Evolutionary conservation across 176 grass and related monocot species (phyloP).

Genomic region (Oryza glaberrima): DNA sequence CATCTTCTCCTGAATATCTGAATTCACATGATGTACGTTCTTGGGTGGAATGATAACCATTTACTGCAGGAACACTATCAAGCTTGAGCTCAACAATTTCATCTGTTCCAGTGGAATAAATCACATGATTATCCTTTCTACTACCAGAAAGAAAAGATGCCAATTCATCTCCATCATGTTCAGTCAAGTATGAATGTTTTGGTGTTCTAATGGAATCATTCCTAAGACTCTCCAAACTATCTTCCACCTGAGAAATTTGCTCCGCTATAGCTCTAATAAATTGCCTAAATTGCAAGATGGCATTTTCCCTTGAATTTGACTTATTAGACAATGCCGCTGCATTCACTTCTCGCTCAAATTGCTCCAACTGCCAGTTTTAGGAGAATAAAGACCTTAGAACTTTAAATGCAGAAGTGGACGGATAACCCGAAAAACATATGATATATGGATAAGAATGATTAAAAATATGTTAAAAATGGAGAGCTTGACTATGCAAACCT

Average conservation of each 20-base stretch:
- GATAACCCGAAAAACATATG: neutral
- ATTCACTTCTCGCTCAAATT: conserved; percentile 87
- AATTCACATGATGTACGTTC: conserved; percentile 38
- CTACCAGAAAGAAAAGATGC: conserved; percentile 77
- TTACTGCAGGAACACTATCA: conserved; percentile 44
- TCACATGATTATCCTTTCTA: conserved; percentile 25
- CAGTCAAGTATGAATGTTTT: conserved; percentile 58
- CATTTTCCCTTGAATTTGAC: conserved; percentile 87
- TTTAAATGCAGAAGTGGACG: neutral
- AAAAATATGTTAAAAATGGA: conserved; percentile 15
- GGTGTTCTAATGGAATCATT: conserved; percentile 51
- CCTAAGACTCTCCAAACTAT: conserved; percentile 51
- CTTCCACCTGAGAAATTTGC: conserved; percentile 71
- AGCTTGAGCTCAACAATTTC: conserved; percentile 71
- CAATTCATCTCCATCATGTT: conserved; percentile 66
- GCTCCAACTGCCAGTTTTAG: conserved; percentile 65
- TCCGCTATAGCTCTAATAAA: conserved; percentile 74
- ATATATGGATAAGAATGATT: neutral
- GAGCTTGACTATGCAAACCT: conserved; percentile 56
- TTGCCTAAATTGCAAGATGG: conserved; percentile 83
- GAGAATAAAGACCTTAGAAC: conserved; percentile 42
- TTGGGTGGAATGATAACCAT: conserved; percentile 44
- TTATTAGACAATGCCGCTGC: conserved; percentile 66
- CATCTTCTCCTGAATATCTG: conserved; percentile 47
- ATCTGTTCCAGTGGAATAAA: conserved; percentile 46